These are phyloP conservation scores for Chrysoporthe austroafricana DNA, from an alignment of 2,329 filamentous ascomycete genomes.

Conservation along the genomic window DNA sequence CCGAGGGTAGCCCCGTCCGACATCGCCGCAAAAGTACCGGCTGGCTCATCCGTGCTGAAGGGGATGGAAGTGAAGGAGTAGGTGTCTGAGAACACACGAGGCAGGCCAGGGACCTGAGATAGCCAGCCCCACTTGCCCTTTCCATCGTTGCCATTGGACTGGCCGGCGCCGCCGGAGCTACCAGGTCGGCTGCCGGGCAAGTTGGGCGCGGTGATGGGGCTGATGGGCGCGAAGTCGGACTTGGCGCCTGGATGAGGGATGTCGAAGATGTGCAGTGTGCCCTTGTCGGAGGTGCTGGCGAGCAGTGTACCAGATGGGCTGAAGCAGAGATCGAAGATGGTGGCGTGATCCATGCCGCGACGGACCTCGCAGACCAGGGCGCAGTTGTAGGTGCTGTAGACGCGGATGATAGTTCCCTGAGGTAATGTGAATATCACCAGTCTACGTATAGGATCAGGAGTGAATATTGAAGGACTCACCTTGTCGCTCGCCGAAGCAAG, in stretches of 20 bases:
- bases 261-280: slow-evolving; percentile 92
- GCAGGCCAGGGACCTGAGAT: slow-evolving; percentile 81
- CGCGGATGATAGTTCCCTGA: slow-evolving; percentile 82
- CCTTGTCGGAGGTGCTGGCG: slow-evolving; percentile 95
- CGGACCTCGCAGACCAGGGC: slow-evolving; percentile 83
- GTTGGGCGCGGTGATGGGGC: slow-evolving; percentile 26
- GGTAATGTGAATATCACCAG: background rate
- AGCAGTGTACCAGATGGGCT: slow-evolving; percentile 79
- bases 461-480: slow-evolving; percentile 41
- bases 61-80: slow-evolving; percentile 82
- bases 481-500: slow-evolving; percentile 90
- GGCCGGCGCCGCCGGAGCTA: slow-evolving; percentile 31
- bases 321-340: slow-evolving; percentile 86
- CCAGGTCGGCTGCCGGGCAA: slow-evolving; percentile 27
- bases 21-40: slow-evolving; percentile 46
- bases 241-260: slow-evolving; percentile 62
- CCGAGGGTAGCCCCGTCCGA: slow-evolving; percentile 52
- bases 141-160: slow-evolving; percentile 48
- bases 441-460: background rate
- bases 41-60: slow-evolving; percentile 79
- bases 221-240: slow-evolving; percentile 27
- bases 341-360: slow-evolving; percentile 84
- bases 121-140: slow-evolving; percentile 84
- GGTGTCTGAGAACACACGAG: slow-evolving; percentile 83
- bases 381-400: slow-evolving; percentile 81